A percentile compares a stretch with the other conserved stretches of the same genome.
These are phyloP conservation scores for Dactylellina parvicollis DNA, from an alignment of 2,329 filamentous ascomycete species.

Conservation along the genomic window DNA sequence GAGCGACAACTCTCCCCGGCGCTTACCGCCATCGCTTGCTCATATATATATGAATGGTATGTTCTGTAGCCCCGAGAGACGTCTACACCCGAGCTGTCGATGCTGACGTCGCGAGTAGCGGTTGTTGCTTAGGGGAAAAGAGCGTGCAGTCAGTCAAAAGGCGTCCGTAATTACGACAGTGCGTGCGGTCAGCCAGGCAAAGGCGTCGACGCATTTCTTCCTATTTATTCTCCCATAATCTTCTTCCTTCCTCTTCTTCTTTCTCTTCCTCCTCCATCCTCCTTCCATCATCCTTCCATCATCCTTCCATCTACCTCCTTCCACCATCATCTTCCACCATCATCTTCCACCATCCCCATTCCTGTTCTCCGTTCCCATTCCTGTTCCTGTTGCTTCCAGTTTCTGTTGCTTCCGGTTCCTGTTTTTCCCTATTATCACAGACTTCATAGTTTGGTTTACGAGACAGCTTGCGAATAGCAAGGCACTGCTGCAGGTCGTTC, in stretches of 20 bases:
- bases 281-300: neutral
- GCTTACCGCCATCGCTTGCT: no score
- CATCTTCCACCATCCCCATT: conserved; percentile 8
- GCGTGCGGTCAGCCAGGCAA: no score
- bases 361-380: conserved; percentile 7
- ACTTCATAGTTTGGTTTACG: conserved; percentile 10
- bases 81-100: neutral
- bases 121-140: no score
- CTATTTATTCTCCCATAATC: conserved; percentile 2
- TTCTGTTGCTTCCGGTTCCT: neutral
- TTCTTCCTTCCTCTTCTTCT: neutral
- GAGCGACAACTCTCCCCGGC: neutral
- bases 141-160: no score
- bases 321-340: neutral
- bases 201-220: neutral
- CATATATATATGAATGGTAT: no score
- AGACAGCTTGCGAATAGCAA: neutral
- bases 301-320: conserved; percentile 22
- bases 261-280: conserved; percentile 12
- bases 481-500: neutral
- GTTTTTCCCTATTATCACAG: neutral
- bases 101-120: no score
- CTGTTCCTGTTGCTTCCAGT: neutral
- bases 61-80: no score
- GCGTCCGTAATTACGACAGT: no score